Percentiles rank a stretch among this genome's conserved stretches.
Conservation (phyloP, 2,329 filamentous ascomycete genomes). For the Hypoxylon sp. region DNA sequence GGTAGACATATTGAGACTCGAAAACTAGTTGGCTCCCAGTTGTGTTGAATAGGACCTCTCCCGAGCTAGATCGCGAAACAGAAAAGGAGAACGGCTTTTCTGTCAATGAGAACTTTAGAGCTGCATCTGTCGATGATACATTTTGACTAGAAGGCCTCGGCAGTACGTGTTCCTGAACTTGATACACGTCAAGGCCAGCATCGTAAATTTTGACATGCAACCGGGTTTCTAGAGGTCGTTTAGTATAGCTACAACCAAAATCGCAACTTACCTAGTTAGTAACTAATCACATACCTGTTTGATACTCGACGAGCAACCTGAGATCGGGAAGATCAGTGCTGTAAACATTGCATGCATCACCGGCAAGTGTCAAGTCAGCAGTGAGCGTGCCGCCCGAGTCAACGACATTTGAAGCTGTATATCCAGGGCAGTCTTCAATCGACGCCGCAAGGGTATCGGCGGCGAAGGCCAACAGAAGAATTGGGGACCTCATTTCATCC, state of each 20-base stretch:
- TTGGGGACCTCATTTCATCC: conserved; percentile 30
- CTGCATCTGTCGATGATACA: conserved; percentile 43
- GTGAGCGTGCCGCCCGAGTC: conserved; percentile 42
- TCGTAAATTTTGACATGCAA: conserved; percentile 49
- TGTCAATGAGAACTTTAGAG: conserved; percentile 63
- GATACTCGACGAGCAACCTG: conserved; percentile 48
- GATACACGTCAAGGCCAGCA: conserved; percentile 46
- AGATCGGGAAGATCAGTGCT: conserved; percentile 46
- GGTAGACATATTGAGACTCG: conserved; percentile 64
- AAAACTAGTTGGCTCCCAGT: conserved; percentile 56
- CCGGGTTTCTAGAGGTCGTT: conserved; percentile 34
- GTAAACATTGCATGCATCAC: conserved; percentile 47
- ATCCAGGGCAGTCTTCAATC: conserved; percentile 48
- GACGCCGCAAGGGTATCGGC: conserved; percentile 27
- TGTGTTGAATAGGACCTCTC: conserved; percentile 71
- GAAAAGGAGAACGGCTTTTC: conserved; percentile 76
- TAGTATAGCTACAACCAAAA: conserved; percentile 3
- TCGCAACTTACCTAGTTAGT: too few species aligned
- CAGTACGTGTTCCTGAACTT: conserved; percentile 48
- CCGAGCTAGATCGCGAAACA: conserved; percentile 61
- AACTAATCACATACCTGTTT: conserved; percentile 40
- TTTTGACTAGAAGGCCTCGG: conserved; percentile 41
- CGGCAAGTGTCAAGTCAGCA: conserved; percentile 46
- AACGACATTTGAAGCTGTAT: conserved; percentile 46
- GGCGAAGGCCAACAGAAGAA: conserved; percentile 28